phyloP scores from a whole-genome alignment of 2,329 filamentous ascomycete species.

The Thelonectria blattea region DNA sequence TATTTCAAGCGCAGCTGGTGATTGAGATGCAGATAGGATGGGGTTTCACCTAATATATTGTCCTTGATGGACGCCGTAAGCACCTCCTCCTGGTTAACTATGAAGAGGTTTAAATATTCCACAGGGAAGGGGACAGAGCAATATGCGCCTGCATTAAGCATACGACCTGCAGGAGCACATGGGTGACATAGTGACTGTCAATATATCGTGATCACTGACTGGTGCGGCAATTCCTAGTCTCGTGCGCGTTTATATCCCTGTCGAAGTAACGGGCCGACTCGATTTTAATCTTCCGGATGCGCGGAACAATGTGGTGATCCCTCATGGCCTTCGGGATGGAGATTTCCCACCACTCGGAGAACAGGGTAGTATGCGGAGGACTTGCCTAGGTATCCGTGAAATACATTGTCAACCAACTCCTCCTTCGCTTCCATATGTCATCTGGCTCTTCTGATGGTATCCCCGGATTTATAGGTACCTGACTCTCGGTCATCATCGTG shows the following conservation, averaged over 20 bases:
- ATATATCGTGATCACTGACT: neutral
- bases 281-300: neutral
- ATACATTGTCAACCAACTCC: no score
- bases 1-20: no score
- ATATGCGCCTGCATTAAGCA: neutral
- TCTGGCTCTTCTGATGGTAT: no score
- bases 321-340: neutral
- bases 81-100: no score
- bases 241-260: neutral
- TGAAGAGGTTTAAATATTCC: no score
- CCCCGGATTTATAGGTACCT: no score
- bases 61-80: no score
- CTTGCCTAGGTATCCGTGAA: no score
- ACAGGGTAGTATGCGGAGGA: neutral
- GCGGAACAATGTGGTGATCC: neutral
- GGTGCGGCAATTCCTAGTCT: neutral
- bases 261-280: neutral
- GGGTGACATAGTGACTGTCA: neutral
- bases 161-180: neutral
- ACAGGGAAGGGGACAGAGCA: no score
- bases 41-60: no score
- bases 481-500: neutral
- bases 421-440: no score
- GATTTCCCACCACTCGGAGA: neutral
- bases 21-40: no score